Evolutionary conservation across 73 alveolate genomes (phyloP).

Genomic region (Blepharisma stoltei): DNA sequence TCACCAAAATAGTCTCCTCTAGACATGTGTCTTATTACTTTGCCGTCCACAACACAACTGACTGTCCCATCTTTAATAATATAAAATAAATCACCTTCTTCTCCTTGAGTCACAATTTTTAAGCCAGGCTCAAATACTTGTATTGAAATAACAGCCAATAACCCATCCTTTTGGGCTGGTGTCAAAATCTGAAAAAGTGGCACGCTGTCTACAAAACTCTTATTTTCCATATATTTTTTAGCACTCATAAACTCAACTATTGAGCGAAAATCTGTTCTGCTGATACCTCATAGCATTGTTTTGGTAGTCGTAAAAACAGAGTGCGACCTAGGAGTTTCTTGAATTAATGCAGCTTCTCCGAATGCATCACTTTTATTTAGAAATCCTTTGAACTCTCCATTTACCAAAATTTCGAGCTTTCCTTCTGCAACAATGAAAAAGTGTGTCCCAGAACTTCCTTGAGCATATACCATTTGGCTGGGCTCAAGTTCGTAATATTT

Average conservation of each 20-base stretch:
- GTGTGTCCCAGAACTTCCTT: not conserved
- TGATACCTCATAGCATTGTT: slow-evolving; percentile 81
- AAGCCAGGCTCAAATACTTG: slow-evolving; percentile 41
- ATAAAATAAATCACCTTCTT: slow-evolving; percentile 72
- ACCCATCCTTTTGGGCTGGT: not conserved
- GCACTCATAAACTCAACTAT: slow-evolving; percentile 46
- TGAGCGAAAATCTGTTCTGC: slow-evolving; percentile 81
- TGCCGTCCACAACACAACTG: slow-evolving; percentile 49
- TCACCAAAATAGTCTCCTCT: slow-evolving; percentile 58
- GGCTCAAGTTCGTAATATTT: not conserved
- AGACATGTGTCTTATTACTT: slow-evolving; percentile 46
- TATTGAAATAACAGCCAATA: not conserved
- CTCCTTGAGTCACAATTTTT: slow-evolving; percentile 74
- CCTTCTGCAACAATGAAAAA: slow-evolving; percentile 17
- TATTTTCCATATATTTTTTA: slow-evolving; percentile 36
- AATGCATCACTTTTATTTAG: slow-evolving; percentile 73
- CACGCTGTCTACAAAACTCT: slow-evolving; percentile 40
- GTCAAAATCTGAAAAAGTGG: slow-evolving; percentile 33
- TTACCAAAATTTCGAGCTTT: slow-evolving; percentile 26
- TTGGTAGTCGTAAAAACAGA: slow-evolving; percentile 67
- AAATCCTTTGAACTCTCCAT: not conserved
- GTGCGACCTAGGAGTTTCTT: slow-evolving; percentile 90
- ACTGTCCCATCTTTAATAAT: slow-evolving; percentile 71
- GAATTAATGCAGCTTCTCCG: slow-evolving; percentile 93
- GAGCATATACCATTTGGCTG: slow-evolving; percentile 6